Conservation (phyloP, 1,284 basidiomycete genomes). For the Testicularia cyperi region DNA sequence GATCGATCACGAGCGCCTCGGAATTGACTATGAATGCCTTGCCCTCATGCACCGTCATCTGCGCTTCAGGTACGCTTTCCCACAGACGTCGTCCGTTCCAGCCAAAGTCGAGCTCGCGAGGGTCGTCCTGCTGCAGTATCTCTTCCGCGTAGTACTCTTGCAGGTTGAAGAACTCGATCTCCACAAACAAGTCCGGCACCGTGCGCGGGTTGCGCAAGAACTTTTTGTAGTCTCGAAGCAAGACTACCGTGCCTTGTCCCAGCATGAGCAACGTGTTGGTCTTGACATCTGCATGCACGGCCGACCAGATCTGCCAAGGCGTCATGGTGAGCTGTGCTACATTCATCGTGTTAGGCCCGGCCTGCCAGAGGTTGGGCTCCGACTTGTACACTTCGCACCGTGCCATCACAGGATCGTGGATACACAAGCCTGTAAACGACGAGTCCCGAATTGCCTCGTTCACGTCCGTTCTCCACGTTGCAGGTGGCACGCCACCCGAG, state of each 20-base stretch:
- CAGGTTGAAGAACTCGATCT: constrained; percentile 25
- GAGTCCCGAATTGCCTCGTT: neutral
- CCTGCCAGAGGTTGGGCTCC: constrained; percentile 27
- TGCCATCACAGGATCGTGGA: constrained; percentile 4
- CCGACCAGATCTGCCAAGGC: constrained; percentile 39
- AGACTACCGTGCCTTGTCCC: constrained; percentile 39
- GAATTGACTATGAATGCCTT: constrained; percentile 29
- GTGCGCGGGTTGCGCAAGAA: constrained; percentile 18
- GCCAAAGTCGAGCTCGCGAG: neutral
- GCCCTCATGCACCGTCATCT: constrained; percentile 38
- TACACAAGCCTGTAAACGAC: no score
- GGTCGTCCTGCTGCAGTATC: no score
- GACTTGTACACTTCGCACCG: neutral
- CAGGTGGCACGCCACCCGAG: constrained; percentile 10
- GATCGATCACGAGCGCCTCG: no score
- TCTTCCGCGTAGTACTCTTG: constrained; percentile 11
- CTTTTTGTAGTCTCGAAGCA: constrained; percentile 40
- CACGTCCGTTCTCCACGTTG: constrained; percentile 1
- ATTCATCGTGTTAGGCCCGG: constrained; percentile 26
- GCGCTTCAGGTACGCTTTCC: constrained; percentile 14
- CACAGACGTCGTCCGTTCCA: constrained; percentile 26
- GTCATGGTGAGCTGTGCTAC: constrained; percentile 29
- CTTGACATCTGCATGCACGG: constrained; percentile 44
- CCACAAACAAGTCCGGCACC: constrained; percentile 17
- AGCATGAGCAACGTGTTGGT: constrained; percentile 46